phyloP scores from a whole-genome alignment of 176 grass and related monocot species.

The Rhynchospora pubera region DNA sequence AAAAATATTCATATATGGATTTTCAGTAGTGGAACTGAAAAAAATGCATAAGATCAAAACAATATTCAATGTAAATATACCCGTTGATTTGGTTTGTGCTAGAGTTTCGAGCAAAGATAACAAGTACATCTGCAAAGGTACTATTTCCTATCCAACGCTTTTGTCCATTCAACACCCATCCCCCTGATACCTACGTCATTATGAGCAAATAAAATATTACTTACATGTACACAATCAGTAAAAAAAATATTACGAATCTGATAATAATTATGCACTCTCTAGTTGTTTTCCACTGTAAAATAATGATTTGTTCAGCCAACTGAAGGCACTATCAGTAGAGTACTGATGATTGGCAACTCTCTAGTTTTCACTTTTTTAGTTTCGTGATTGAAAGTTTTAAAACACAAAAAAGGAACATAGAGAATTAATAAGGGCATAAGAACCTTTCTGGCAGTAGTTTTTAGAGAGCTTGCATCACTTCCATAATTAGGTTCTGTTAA shows the following conservation, averaged over 20 bases:
- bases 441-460: slow-evolving; percentile 73
- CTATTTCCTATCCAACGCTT: slow-evolving; percentile 96
- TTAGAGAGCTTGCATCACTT: slow-evolving; percentile 88
- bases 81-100: slow-evolving; percentile 85
- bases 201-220: slow-evolving; percentile 18
- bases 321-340: background rate
- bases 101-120: slow-evolving; percentile 80
- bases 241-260: background rate
- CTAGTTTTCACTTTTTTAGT: background rate
- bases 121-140: slow-evolving; percentile 83
- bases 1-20: background rate
- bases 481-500: slow-evolving; percentile 89
- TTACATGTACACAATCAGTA: background rate
- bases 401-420: background rate
- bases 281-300: background rate
- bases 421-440: background rate
- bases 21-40: background rate
- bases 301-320: background rate
- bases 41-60: background rate
- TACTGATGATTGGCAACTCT: background rate
- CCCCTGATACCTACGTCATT: slow-evolving; percentile 64
- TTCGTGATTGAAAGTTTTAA: background rate
- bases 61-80: slow-evolving; percentile 26
- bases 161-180: slow-evolving; percentile 88
- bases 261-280: background rate